phyloP scores from a whole-genome alignment of 495 filamentous ascomycete genomes.

The Neurospora sp. region DNA sequence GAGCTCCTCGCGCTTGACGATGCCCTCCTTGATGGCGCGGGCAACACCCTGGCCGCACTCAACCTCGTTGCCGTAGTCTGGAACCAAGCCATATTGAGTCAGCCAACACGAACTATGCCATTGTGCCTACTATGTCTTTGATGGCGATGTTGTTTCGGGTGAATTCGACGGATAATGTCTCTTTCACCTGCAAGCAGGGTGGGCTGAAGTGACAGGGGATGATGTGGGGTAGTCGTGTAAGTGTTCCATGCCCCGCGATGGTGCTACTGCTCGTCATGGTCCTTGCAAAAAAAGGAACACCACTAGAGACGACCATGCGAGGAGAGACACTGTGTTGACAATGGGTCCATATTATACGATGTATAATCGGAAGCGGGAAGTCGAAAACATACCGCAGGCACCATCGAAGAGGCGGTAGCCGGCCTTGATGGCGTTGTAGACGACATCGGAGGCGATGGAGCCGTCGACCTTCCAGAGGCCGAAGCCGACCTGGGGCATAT shows the following conservation, averaged over 20 bases:
- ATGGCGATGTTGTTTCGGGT: not conserved
- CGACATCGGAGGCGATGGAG: constrained; percentile 61
- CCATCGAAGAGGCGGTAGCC: constrained; percentile 84
- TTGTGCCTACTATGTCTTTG: not conserved
- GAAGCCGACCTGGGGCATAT: constrained; percentile 81
- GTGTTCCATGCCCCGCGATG: not conserved
- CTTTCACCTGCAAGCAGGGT: constrained; percentile 4
- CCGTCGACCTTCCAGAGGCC: constrained; percentile 85
- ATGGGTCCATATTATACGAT: not conserved
- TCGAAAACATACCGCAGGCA: constrained; percentile 56
- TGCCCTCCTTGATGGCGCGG: constrained; percentile 74
- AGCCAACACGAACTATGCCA: constrained; percentile 2
- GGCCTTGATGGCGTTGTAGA: constrained; percentile 83
- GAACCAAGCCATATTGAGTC: constrained; percentile 7
- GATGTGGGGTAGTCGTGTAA: constrained; percentile 15
- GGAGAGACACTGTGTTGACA: not conserved
- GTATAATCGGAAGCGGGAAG: not conserved
- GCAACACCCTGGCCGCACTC: constrained; percentile 77
- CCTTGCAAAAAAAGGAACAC: too few relatives aligned
- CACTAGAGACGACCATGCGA: not conserved
- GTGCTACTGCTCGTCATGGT: not conserved
- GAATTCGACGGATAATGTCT: not conserved
- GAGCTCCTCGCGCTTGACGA: constrained; percentile 79
- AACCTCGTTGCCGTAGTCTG: constrained; percentile 84
- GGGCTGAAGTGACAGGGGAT: constrained; percentile 12